Base-by-base conservation (phyloP, 495 filamentous ascomycete species). In the Aspergillus ostianus region DNA sequence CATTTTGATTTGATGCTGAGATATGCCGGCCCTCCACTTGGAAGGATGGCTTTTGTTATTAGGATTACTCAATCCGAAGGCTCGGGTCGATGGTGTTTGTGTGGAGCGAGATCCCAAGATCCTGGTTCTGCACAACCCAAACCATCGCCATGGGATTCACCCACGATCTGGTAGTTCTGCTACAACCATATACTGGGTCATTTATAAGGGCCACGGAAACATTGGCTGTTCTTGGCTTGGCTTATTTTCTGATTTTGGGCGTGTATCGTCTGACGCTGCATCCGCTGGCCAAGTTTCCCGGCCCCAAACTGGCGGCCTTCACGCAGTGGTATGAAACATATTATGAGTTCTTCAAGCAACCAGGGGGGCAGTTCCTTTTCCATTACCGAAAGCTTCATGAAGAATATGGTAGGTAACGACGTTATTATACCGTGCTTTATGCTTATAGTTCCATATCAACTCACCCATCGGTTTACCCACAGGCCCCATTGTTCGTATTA, bases 401-500 rank as follows among this genome's bases (percentile, higher is more conserved):
- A 20, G 21, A 52, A 26, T 61, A 61, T 47, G 58, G 58, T 61
- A 15, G 18, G 53, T 56, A 15, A 15, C 3, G 36, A 8, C 15
- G 15, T 13, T 12, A 17, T 7, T 12, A 2, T 15, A 41, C 36
- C 20, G 1, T 26, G n/a, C 3, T 47, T 17, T 23, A 0, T 27
- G 0, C 20, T n/a, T 18, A 27, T 15, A 17, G 26, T 0, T 29
- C 1, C 27, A 19, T 30, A 6, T 18, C 13, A 27, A 45, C 6
- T 18, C 19, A 29, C 47, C 23, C 27, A 1, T 17, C 36, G 13
- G 13, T 15, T 13, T 15, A 0, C 7, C n/a, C 51, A 12, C 44
- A 80, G 80, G 77, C 0, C 79, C 80, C 5, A 79, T 82, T 47
- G 62, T 83, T 15, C 69, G 81, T 1, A 70, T 84, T 51, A 78